Evolutionary conservation across 2,329 filamentous ascomycete genomes (phyloP), one percentile per base, ranked within the genome.

Genomic region (Blastomyces percursus): DNA sequence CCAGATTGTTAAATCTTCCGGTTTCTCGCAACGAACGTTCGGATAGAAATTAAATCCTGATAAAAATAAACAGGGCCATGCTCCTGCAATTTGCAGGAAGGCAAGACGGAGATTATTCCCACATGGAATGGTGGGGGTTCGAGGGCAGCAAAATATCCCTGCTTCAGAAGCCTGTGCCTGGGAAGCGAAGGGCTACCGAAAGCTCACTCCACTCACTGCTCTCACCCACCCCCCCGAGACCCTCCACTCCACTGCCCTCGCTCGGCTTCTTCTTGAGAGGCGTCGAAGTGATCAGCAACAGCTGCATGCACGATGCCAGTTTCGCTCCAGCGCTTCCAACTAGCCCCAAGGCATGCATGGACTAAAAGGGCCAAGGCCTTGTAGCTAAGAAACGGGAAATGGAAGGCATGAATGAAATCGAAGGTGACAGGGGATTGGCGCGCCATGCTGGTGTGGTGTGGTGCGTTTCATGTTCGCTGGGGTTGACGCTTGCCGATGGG

Each of bases 391-490:
- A 48, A 59, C 42, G 56, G 56, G 40, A 59, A 21, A n/a, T 40
- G n/a, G 35, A 14, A 24, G 24, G 24, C 30, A 24, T n/a, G 11
- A 9, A 11, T 4, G 27, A 30, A 30, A 24, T 11, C 24, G 30
- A 56, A 4, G 40, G 24, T 21, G 16, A 24, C 19, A 56, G 11
- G 11, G 30, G 35, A 56, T 40, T 56, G 54, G 32, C 5, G 19
- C n/a, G 32, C 35, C 19, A 11, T 6, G 12, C 32, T 56, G 54
- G 32, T 56, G 35, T 56, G n/a, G n/a, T n/a, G n/a, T n/a, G n/a
- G n/a, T n/a, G n/a, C n/a, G 54, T 56, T 56, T 56, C 54, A 56
- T 38, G 54, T 56, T 56, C 30, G 54, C 54, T 24, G 54, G 54
- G 35, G 14, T 54, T 54, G 51, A 16, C 7, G 14, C 30, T 54